A percentile compares a stretch with the other conserved stretches of the same genome.
These are phyloP conservation scores for Salix caprea DNA, from an alignment of 345 rosid genomes.

Conservation along the genomic window DNA sequence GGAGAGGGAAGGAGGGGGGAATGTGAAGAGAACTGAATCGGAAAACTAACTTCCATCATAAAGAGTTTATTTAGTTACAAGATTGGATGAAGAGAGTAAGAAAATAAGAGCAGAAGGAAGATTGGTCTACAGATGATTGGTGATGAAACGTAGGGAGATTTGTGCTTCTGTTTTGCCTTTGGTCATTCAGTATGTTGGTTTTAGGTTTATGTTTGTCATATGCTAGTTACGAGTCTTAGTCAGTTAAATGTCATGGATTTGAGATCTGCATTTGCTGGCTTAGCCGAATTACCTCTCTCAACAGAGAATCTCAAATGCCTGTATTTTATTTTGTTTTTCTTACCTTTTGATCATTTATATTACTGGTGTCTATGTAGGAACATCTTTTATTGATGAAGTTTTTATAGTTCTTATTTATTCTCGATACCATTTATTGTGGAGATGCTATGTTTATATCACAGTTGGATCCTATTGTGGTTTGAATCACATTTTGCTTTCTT, in stretches of 20 bases:
- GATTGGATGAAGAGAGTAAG: slow-evolving; percentile 18
- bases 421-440: not conserved
- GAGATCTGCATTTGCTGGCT: not conserved
- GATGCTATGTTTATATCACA: not conserved
- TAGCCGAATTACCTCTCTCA: not conserved
- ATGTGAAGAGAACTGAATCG: slow-evolving; percentile 51
- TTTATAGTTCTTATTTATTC: not conserved
- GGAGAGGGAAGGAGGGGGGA: slow-evolving; percentile 64
- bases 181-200: slow-evolving; percentile 20
- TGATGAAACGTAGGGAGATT: not conserved
- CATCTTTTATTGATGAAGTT: not conserved
- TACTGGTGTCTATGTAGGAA: slow-evolving; percentile 12
- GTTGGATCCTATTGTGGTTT: not conserved
- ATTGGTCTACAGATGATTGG: not conserved
- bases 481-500: not conserved
- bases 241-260: slow-evolving; percentile 5
- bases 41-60: slow-evolving; percentile 32
- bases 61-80: not conserved
- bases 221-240: slow-evolving; percentile 18
- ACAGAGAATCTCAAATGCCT: not conserved
- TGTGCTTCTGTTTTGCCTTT: slow-evolving; percentile 6
- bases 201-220: slow-evolving; percentile 11
- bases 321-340: not conserved
- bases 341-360: not conserved
- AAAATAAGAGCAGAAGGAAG: slow-evolving; percentile 26